These are phyloP conservation scores for Aristolochia californica DNA, from an alignment of 164 flowering plant species.

Conservation along the genomic window DNA sequence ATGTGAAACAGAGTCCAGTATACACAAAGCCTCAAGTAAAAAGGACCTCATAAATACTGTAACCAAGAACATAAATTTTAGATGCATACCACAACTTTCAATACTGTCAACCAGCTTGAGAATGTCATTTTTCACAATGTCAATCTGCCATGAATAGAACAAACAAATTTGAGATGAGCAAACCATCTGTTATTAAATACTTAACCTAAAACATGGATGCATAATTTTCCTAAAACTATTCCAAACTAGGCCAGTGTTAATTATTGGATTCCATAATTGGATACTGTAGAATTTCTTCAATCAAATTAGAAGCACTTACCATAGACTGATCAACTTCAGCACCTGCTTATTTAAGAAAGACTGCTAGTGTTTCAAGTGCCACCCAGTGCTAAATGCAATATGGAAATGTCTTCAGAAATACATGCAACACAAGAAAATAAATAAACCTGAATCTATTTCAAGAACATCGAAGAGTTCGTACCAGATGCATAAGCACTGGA, in stretches of 20 bases:
- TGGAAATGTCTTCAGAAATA: no score
- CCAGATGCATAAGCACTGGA: slow-evolving; percentile 82
- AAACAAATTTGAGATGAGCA: neutral
- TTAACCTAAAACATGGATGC: no score
- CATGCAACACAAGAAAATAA: no score
- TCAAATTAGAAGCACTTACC: slow-evolving; percentile 30
- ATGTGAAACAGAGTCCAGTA: slow-evolving; percentile 18
- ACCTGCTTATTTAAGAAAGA: slow-evolving; percentile 65
- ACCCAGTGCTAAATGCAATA: slow-evolving; percentile 15
- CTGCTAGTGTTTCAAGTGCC: slow-evolving; percentile 83
- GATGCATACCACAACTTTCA: slow-evolving; percentile 73
- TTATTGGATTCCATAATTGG: neutral
- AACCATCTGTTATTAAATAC: neutral
- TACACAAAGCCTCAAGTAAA: neutral
- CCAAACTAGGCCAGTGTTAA: neutral
- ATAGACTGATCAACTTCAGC: slow-evolving; percentile 64
- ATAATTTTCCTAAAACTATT: neutral
- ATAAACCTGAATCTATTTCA: neutral
- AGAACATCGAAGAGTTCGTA: slow-evolving; percentile 19
- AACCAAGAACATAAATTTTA: neutral
- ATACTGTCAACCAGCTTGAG: slow-evolving; percentile 80
- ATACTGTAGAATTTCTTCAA: neutral
- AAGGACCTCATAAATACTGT: slow-evolving; percentile 6
- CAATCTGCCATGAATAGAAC: slow-evolving; percentile 42
- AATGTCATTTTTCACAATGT: slow-evolving; percentile 55